Evolutionary conservation across 2,329 filamentous ascomycete species (phyloP).

Genomic region (Microdochium paspali): DNA sequence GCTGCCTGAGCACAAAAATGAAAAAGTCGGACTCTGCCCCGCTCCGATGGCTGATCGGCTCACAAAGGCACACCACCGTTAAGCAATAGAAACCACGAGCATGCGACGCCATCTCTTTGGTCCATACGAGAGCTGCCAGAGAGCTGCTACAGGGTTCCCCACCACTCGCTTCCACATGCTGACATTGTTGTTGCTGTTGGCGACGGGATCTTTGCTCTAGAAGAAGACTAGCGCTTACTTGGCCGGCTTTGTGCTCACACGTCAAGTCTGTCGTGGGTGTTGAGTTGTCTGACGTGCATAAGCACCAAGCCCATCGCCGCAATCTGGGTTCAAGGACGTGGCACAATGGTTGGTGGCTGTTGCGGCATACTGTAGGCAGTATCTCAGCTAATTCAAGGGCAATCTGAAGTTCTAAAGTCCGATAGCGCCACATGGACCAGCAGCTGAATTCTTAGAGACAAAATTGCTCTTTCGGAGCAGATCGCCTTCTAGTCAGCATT

Average conservation of each 20-base stretch:
- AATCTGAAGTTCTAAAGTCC: no score
- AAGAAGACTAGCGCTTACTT: conserved; percentile 13
- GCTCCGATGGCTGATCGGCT: not conserved
- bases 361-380: no score
- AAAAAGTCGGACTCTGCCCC: not conserved
- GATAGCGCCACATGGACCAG: no score
- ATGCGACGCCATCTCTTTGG: not conserved
- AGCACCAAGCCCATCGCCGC: not conserved
- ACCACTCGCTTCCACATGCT: not conserved
- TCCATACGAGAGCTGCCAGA: not conserved
- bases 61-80: not conserved
- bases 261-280: not conserved
- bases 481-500: no score
- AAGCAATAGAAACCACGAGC: not conserved
- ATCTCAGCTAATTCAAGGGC: no score
- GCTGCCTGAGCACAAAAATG: not conserved
- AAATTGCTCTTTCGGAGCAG: no score
- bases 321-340: not conserved
- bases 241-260: not conserved
- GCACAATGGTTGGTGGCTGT: not conserved
- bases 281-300: not conserved
- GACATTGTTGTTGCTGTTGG: not conserved
- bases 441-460: no score
- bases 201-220: conserved; percentile 1
- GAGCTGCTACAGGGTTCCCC: not conserved